Percentiles rank a stretch among this genome's conserved stretches.
These are phyloP conservation scores for Luffa acutangula DNA, from an alignment of 306 rosid species.

Conservation along the genomic window DNA sequence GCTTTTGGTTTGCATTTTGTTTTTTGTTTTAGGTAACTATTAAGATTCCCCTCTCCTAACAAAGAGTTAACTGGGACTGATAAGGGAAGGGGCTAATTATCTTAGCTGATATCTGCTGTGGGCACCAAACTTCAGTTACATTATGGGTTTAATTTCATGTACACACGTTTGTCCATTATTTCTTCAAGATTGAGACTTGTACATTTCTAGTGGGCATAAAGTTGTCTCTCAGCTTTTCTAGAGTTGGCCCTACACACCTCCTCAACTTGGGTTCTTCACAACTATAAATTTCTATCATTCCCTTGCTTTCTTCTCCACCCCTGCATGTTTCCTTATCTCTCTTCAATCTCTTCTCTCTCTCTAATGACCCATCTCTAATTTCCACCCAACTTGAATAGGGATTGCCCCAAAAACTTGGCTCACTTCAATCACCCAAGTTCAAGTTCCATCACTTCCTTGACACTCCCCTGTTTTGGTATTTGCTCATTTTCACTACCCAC, in stretches of 20 bases:
- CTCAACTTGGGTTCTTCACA: constrained; percentile 12
- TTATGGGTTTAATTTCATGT: neutral
- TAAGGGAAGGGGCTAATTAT: neutral
- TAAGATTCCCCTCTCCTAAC: neutral
- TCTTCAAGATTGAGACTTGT: constrained; percentile 2
- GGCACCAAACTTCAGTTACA: neutral
- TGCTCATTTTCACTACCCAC: neutral
- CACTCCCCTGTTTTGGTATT: constrained; percentile 17
- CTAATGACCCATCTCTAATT: constrained; percentile 7
- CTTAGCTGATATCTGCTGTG: neutral
- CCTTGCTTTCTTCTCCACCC: constrained; percentile 25
- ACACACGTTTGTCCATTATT: neutral
- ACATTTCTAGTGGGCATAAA: constrained; percentile 6
- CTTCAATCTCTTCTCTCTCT: neutral
- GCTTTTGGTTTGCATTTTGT: neutral
- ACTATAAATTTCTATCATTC: constrained; percentile 48
- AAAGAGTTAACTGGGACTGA: neutral
- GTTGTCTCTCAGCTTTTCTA: constrained; percentile 1
- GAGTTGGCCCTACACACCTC: neutral
- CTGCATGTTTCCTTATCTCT: neutral
- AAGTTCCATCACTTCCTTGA: constrained; percentile 9
- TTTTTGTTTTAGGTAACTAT: neutral
- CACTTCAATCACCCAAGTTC: neutral
- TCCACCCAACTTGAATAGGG: neutral
- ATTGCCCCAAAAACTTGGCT: neutral